Conservation (phyloP, 495 filamentous ascomycete genomes). For the Achaetomiella virescens region DNA sequence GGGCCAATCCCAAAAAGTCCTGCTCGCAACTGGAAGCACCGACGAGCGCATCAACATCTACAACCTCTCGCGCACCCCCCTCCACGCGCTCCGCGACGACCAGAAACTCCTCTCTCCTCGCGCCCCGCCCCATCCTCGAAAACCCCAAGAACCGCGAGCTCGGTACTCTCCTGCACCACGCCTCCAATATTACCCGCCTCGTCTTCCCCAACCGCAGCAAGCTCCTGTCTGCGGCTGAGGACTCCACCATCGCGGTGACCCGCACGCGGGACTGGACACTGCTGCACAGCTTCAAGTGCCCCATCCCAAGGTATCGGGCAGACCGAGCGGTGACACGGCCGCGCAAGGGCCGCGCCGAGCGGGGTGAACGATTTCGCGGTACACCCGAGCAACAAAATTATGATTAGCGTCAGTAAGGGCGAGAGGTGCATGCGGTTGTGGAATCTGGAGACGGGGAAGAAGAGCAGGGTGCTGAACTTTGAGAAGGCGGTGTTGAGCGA, state of each 20-base stretch:
- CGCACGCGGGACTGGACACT: conserved; percentile 84
- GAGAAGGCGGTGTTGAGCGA: conserved; percentile 57
- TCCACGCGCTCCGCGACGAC: conserved; percentile 28
- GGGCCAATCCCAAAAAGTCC: conserved; percentile 59
- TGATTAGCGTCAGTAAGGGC: conserved; percentile 82
- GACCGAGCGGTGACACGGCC: conserved; percentile 87
- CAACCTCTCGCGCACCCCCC: conserved; percentile 70
- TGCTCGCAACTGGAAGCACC: conserved; percentile 81
- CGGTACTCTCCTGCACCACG: conserved; percentile 80
- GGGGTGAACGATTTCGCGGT: conserved; percentile 94
- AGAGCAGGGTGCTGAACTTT: conserved; percentile 86
- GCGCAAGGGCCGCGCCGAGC: conserved; percentile 75
- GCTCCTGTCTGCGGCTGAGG: conserved; percentile 74
- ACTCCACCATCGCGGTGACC: conserved; percentile 81
- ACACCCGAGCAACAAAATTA: conserved; percentile 92
- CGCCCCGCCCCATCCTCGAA: conserved; percentile 63
- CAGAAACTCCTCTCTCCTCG: conserved; percentile 50
- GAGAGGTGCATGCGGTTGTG: conserved; percentile 89
- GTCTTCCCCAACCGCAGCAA: conserved; percentile 82
- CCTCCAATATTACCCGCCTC: conserved; percentile 68
- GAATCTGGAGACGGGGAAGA: conserved; percentile 96
- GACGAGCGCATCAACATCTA: conserved; percentile 96
- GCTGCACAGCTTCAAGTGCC: conserved; percentile 84
- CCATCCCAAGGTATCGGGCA: conserved; percentile 75
- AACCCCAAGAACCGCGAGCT: conserved; percentile 84